These are phyloP conservation scores for Penicillium sp. DNA, from an alignment of 2,329 filamentous ascomycete species.

Conservation along the genomic window DNA sequence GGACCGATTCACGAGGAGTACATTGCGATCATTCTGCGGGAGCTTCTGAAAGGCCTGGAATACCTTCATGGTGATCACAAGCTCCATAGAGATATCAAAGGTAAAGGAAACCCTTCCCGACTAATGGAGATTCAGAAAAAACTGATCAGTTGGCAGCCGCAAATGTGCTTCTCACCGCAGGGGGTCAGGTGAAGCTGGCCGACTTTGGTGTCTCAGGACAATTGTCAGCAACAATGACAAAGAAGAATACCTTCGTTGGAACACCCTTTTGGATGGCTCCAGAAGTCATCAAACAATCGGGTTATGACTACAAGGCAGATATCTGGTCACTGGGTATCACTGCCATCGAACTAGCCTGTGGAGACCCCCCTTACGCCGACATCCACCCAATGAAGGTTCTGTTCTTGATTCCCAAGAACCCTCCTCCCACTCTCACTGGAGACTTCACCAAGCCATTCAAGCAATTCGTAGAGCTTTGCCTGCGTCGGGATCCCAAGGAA, in stretches of 20 bases:
- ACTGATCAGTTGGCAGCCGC: conserved; percentile 65
- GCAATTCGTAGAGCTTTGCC: conserved; percentile 79
- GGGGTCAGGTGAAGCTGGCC: conserved; percentile 93
- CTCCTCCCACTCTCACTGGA: conserved; percentile 77
- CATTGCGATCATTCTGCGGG: conserved; percentile 91
- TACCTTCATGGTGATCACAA: conserved; percentile 97
- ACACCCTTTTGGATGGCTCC: conserved; percentile 99
- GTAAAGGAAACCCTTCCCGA: conserved; percentile 47
- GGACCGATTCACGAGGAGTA: conserved; percentile 91
- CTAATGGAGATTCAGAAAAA: background rate
- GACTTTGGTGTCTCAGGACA: conserved; percentile 98
- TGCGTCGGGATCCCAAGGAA: conserved; percentile 87
- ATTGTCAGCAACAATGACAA: conserved; percentile 96
- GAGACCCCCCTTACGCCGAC: conserved; percentile 91
- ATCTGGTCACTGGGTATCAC: conserved; percentile 98
- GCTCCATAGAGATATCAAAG: conserved; percentile 94
- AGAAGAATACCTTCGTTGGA: conserved; percentile 98
- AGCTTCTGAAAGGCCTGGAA: conserved; percentile 85
- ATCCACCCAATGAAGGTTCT: conserved; percentile 99
- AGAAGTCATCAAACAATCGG: conserved; percentile 97
- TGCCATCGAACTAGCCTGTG: conserved; percentile 85
- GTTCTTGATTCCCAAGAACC: conserved; percentile 94
- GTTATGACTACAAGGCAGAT: conserved; percentile 96
- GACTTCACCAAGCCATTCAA: conserved; percentile 83
- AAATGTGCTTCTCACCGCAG: conserved; percentile 85